These are phyloP conservation scores for Phytophthora lateralis DNA, from an alignment of 352 stramenopile genomes.

Conservation along the genomic window DNA sequence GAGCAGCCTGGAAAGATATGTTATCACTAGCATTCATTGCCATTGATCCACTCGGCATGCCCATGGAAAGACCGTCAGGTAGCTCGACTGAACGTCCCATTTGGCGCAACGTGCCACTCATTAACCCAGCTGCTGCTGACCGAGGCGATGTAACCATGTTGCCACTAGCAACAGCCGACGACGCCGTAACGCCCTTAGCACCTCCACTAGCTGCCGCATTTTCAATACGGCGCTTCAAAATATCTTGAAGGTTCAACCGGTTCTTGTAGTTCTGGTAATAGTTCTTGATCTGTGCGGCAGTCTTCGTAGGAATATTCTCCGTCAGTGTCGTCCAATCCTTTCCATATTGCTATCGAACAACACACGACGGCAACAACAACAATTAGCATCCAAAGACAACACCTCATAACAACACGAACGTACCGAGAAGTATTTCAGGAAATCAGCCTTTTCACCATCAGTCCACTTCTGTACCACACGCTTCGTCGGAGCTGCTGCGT, in stretches of 20 bases:
- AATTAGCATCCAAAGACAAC: not conserved
- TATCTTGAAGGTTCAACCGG: slow-evolving; percentile 86
- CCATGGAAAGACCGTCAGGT: slow-evolving; percentile 20
- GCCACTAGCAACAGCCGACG: slow-evolving; percentile 16
- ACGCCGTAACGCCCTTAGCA: slow-evolving; percentile 10
- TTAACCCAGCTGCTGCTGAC: slow-evolving; percentile 39
- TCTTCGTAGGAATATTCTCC: slow-evolving; percentile 90
- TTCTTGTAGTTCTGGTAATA: slow-evolving; percentile 96
- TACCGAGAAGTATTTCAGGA: slow-evolving; percentile 90
- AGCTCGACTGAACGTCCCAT: slow-evolving; percentile 29
- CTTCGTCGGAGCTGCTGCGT: slow-evolving; percentile 49
- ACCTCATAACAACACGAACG: slow-evolving; percentile 9
- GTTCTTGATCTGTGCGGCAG: slow-evolving; percentile 91
- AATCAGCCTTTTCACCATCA: slow-evolving; percentile 86
- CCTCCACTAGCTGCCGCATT: slow-evolving; percentile 36
- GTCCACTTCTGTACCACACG: slow-evolving; percentile 92
- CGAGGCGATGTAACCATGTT: slow-evolving; percentile 35
- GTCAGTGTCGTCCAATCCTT: slow-evolving; percentile 91
- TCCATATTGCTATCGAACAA: slow-evolving; percentile 64
- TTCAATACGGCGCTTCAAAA: slow-evolving; percentile 82
- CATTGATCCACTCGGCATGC: slow-evolving; percentile 34
- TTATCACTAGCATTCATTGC: slow-evolving; percentile 24
- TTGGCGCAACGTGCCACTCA: slow-evolving; percentile 36
- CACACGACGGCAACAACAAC: slow-evolving; percentile 8
- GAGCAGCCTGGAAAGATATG: slow-evolving; percentile 43